Evolutionary conservation across 2,329 filamentous ascomycete genomes (phyloP).

Genomic region (Atkinsonella texensis): DNA sequence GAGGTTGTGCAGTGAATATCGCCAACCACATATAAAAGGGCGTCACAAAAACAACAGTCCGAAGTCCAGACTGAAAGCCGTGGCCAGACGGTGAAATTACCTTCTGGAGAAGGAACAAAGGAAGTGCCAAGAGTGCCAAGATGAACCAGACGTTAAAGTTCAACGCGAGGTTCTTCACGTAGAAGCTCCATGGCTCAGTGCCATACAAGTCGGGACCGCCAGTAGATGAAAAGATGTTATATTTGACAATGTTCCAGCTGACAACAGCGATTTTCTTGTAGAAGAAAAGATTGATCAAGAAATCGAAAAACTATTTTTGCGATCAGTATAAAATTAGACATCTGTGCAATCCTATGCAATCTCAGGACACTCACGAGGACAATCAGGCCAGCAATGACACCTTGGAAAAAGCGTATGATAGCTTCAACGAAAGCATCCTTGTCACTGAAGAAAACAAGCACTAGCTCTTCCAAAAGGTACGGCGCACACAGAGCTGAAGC

Average conservation of each 20-base stretch:
- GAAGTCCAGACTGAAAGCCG: slow-evolving; percentile 57
- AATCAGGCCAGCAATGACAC: slow-evolving; percentile 50
- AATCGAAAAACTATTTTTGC: slow-evolving; percentile 47
- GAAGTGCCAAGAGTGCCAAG: slow-evolving; percentile 61
- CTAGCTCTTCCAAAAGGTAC: slow-evolving; percentile 65
- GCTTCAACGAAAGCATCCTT: slow-evolving; percentile 48
- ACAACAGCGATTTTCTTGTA: slow-evolving; percentile 70
- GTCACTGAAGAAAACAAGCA: slow-evolving; percentile 43
- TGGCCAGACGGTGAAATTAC: slow-evolving; percentile 47
- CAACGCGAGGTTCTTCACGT: slow-evolving; percentile 76
- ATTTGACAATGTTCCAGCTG: slow-evolving; percentile 85
- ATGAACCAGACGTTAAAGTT: slow-evolving; percentile 96
- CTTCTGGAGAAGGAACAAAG: slow-evolving; percentile 65
- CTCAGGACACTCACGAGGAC: slow-evolving; percentile 47
- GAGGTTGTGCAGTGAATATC: slow-evolving; percentile 85
- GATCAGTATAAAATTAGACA: background rate
- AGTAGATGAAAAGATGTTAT: slow-evolving; percentile 79
- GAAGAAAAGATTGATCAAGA: slow-evolving; percentile 67
- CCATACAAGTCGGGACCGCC: slow-evolving; percentile 88
- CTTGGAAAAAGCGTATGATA: slow-evolving; percentile 51
- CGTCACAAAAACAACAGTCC: slow-evolving; percentile 63
- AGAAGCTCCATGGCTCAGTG: slow-evolving; percentile 94
- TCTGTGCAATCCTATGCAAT: too few species aligned
- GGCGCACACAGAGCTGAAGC: slow-evolving; percentile 70
- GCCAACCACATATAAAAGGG: slow-evolving; percentile 92